Base-by-base conservation (phyloP, 192 early-diverging fungal species). In the Gigaspora rosea region DNA sequence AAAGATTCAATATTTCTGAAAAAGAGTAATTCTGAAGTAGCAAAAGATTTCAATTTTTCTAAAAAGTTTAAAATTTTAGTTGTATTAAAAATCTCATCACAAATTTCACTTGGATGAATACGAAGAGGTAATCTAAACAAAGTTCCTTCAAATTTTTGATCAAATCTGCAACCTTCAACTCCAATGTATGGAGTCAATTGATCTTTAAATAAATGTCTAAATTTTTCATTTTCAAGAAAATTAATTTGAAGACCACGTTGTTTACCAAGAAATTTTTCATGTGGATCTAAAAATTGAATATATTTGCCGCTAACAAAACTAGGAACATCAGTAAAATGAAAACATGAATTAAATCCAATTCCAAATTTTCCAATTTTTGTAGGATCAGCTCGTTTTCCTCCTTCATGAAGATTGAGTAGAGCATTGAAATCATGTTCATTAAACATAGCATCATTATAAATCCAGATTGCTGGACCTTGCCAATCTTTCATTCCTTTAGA, bases 361-460 rank as follows among this genome's bases (percentile, higher is more conserved):
- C 65, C 65, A 16, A 46, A 46, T 46, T 49, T 67, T 49, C 65
- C 65, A 67, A 67, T 67, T 16, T 49, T 67, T 48, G 65, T 67
- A 41, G 32, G 33, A 67, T 67, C 65, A 46, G 35, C 20, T 48
- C 50, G 35, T 46, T 83, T 83, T 65, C 70, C 76, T 32, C 79
- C 79, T 6, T 52, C 74, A 50, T 63, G 57, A 5, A 80, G 12
- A 16, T 76, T 65, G 27, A 49, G 48, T 18, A 80, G 22, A 32
- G 64, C 58, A 49, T 66, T 15, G 10, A 80, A 80, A 46, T 68
- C 74, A 3, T 57, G 16, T 41, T 80, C 61, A 27, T 59, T 58
- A 41, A 80, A 80, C 47, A 52, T n/a, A 15, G 63, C 63, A 61
- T 80, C 73, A 56, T 80, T 80, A 54, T 68, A 80, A 8, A 80